These are phyloP conservation scores for Diaporthe sp. DNA, from an alignment of 2,329 filamentous ascomycete genomes.

Conservation along the genomic window DNA sequence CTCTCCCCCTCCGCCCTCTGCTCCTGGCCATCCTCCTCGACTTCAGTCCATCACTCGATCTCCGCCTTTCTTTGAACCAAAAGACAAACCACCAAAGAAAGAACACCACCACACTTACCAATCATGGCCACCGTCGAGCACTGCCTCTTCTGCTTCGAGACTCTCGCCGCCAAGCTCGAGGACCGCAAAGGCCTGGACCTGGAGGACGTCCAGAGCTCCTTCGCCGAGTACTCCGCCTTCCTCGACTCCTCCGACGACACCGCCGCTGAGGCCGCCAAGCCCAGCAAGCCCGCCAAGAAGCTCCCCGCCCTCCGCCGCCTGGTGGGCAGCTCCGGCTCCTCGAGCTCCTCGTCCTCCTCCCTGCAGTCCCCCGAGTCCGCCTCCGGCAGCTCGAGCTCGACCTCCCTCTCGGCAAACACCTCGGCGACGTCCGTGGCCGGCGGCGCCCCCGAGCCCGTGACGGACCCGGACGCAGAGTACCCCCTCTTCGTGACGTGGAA, in stretches of 20 bases:
- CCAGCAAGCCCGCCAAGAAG: slow-evolving; percentile 48
- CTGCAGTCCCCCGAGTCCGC: slow-evolving; percentile 45
- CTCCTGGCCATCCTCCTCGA: neutral
- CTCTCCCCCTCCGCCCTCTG: neutral
- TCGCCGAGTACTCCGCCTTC: slow-evolving; percentile 56
- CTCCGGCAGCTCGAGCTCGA: slow-evolving; percentile 51
- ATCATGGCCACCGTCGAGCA: slow-evolving; percentile 87
- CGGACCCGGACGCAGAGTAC: slow-evolving; percentile 61
- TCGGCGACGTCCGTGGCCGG: slow-evolving; percentile 56
- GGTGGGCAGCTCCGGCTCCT: slow-evolving; percentile 48
- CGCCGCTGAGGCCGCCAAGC: slow-evolving; percentile 40
- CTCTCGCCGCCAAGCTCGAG: slow-evolving; percentile 81
- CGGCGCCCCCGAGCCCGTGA: slow-evolving; percentile 47
- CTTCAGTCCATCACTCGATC: neutral
- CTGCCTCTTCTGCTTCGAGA: slow-evolving; percentile 95
- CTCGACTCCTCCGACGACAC: slow-evolving; percentile 45
- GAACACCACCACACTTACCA: slow-evolving; percentile 54
- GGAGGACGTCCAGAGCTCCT: slow-evolving; percentile 78
- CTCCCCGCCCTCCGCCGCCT: slow-evolving; percentile 60
- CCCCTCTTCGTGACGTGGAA: slow-evolving; percentile 98
- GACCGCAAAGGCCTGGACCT: slow-evolving; percentile 77
- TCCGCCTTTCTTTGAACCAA: neutral
- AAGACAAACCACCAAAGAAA: neutral
- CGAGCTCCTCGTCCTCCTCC: slow-evolving; percentile 49
- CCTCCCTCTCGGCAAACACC: slow-evolving; percentile 47